Evolutionary conservation across 306 rosid species (phyloP).

Genomic region (Cyclanthera cordifolia): DNA sequence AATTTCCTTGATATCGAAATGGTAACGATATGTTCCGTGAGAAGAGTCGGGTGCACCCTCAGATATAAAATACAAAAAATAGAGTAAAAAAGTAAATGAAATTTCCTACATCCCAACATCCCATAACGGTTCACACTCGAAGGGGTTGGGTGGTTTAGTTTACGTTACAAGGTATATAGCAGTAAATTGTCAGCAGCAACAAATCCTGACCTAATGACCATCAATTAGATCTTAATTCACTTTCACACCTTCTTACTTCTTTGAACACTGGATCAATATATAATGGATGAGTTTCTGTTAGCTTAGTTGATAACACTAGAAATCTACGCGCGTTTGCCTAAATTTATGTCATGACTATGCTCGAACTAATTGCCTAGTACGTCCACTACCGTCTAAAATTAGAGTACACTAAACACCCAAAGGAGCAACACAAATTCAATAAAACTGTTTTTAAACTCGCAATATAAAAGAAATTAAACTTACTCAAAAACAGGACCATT

Average conservation of each 20-base stretch:
- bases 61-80: too few relatives aligned
- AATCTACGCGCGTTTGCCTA: neutral
- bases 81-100: neutral
- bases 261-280: neutral
- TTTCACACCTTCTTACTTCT: neutral
- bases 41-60: too few relatives aligned
- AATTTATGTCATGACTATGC: neutral
- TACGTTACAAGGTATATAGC: neutral
- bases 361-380: neutral
- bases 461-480: slow-evolving; percentile 10
- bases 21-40: too few relatives aligned
- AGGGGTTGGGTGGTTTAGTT: neutral
- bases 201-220: neutral
- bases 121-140: neutral
- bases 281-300: neutral
- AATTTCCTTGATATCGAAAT: too few relatives aligned
- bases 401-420: neutral
- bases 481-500: slow-evolving; percentile 65
- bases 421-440: neutral
- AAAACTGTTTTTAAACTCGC: neutral
- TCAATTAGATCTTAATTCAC: neutral
- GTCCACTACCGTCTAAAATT: neutral
- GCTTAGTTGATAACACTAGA: neutral
- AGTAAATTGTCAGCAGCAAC: neutral
- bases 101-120: neutral